Base-by-base conservation (phyloP, 345 rosid species). In the Lumnitzera racemosa region DNA sequence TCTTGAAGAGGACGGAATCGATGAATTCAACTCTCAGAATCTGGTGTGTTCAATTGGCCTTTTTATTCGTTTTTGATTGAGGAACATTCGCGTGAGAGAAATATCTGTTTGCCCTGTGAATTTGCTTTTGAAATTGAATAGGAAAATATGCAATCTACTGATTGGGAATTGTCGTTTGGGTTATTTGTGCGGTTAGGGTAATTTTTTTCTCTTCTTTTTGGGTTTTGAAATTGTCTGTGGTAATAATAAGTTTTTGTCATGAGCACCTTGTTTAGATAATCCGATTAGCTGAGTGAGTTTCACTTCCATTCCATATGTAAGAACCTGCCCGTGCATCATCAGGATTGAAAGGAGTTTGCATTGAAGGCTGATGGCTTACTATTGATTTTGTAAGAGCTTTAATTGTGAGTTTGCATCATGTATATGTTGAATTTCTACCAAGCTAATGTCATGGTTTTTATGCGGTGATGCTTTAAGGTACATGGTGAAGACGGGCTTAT, bases 361-460 rank as follows among this genome's bases (percentile, higher is more conserved):
- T 75, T 83, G 90, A 81, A 69, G 85, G 80, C 82, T 82, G 90
- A 76, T 80, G 90, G 80, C 89, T 77, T 80, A 64, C 80, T 73
- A 69, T 80, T 76, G 77, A 85, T 84, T 20, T 90, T 68, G 91
- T 88, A 88, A 90, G 97, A 87, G 76, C 87, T 81, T 36, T 75
- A 51, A 46, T 63, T 63, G 25, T 61, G 53, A 36, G 57, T 63
- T 61, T 23, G 43, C 15, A 13, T 48, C 43, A 29, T 52, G 7
- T 13, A 12, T 46, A 8, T 8, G 56, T 56, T 54, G 52, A 47
- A 24, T 46, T 27, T 11, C 25, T 27, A 24, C 31, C n/a, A 49
- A 47, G 48, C 64, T 60, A n/a, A 59, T 15, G 43, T 46, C 17
- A 14, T 46, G 24, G 36, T 53, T 46, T 24, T 13, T 47, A 47